These are phyloP conservation scores for Talaromyces trachyspermus DNA, from an alignment of 495 filamentous ascomycete species.

Conservation along the genomic window DNA sequence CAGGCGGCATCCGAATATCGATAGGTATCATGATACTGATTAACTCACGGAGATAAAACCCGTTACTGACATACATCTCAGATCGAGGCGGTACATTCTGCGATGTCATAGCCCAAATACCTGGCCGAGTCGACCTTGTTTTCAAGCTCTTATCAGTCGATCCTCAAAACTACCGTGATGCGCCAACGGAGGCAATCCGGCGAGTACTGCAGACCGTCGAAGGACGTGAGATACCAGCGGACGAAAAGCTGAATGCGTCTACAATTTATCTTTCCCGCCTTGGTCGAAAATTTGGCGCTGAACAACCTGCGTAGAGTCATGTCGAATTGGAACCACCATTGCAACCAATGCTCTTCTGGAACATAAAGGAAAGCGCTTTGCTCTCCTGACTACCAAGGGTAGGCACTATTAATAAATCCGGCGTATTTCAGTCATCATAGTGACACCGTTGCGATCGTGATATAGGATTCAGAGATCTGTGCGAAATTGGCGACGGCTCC, in stretches of 20 bases:
- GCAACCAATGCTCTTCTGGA: slow-evolving; percentile 90
- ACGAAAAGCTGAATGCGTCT: slow-evolving; percentile 1
- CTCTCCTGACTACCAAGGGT: slow-evolving; percentile 83
- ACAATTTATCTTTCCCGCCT: background rate
- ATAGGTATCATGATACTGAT: background rate
- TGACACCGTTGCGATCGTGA: background rate
- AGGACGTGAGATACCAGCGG: background rate
- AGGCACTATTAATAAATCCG: background rate
- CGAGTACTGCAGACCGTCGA: slow-evolving; percentile 64
- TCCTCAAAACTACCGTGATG: slow-evolving; percentile 81
- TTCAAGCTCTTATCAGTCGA: slow-evolving; percentile 90
- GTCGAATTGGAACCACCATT: slow-evolving; percentile 81
- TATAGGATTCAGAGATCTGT: slow-evolving; percentile 67
- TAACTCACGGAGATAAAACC: background rate
- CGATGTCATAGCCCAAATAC: slow-evolving; percentile 51
- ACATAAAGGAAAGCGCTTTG: slow-evolving; percentile 87
- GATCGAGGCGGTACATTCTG: slow-evolving; percentile 61
- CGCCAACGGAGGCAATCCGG: slow-evolving; percentile 84
- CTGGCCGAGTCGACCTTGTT: slow-evolving; percentile 60
- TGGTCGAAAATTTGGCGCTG: background rate
- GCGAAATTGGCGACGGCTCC: slow-evolving; percentile 81
- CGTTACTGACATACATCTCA: background rate
- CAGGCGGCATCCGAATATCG: background rate
- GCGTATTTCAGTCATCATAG: background rate
- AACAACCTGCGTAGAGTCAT: background rate